Evolutionary conservation across 805 yeast species (phyloP), one percentile per base, ranked within the genome.

Genomic region (Komagataella pseudopastoris): DNA sequence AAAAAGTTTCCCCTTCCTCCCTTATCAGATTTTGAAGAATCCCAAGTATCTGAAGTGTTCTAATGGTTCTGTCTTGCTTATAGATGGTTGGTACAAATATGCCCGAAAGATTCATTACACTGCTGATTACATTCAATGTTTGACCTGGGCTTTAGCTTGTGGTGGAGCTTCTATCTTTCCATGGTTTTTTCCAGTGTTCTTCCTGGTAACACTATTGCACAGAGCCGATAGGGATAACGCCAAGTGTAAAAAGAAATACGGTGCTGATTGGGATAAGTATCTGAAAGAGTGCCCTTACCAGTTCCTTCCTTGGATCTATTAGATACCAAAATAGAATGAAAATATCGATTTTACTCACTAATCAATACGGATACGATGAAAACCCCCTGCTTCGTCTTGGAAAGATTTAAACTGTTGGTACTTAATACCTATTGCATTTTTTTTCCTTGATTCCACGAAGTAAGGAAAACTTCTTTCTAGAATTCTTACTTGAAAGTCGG

Each of bases 41-140:
- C 99, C 99, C 47, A 78, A 76, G 55, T 91, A 85, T 69, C 83
- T 93, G 68, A 75, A 76, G 56, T 89, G 97, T 65, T 80, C 80
- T 59, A 83, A 83, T 60, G 99, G 99, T 20, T 83, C 95, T 12
- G 71, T 79, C 43, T 76, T 93, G 64, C 76, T 93, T 58, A 82
- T 90, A 51, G 96, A 89, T 63, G 99, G 99, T 46, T 91, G 98
- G 96, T 85, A 83, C 71, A 82, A 76, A 56, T 88, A 83, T 60
- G 98, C 97, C 14, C 83, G 98, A 71, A 93, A 93, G 70, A 81
- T 83, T 56, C 95, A 90, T 70, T 93, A 93, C 75, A 89, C 97
- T 44, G 96, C 96, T 20, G 99, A 93, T 67, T 88, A 82, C 76
- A 71, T 77, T 49, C 96, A 89, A 72, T 78, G 95, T 49, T 71